A percentile compares a stretch with the other conserved stretches of the same genome.
phyloP scores from a whole-genome alignment of 176 grass and related monocot species.

The Microstegium vimineum region DNA sequence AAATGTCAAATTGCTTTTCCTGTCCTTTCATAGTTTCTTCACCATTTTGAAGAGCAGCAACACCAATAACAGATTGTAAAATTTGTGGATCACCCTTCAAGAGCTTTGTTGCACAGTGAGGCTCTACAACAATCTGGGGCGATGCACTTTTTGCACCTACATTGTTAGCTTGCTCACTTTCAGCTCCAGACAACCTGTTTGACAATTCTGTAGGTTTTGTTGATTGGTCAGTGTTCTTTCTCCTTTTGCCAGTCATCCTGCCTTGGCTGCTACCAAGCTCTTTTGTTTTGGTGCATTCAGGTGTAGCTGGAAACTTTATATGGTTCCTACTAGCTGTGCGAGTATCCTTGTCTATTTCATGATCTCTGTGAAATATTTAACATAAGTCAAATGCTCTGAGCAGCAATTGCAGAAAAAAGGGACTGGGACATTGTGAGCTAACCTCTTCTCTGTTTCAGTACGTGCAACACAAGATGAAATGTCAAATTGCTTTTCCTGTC shows the following conservation, averaged over 20 bases:
- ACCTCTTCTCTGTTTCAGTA: too few relatives aligned
- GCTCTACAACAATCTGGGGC: neutral
- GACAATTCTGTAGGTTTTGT: conserved; percentile 1
- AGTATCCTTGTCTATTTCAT: conserved; percentile 30
- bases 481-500: too few relatives aligned
- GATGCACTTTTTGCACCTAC: neutral
- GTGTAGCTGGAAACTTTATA: conserved; percentile 67
- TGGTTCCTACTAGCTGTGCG: conserved; percentile 39
- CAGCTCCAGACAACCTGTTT: conserved; percentile 1
- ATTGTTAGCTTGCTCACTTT: conserved; percentile 4
- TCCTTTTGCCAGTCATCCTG: neutral
- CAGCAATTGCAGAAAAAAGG: too few relatives aligned
- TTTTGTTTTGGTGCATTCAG: neutral
- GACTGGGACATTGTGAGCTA: too few relatives aligned
- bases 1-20: neutral
- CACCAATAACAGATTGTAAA: conserved; percentile 2
- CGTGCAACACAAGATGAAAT: too few relatives aligned
- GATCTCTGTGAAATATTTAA: conserved; percentile 34
- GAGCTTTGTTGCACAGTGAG: neutral
- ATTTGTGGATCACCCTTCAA: neutral
- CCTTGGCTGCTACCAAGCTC: too few relatives aligned
- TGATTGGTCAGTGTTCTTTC: conserved; percentile 1
- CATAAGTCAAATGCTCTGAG: too few relatives aligned
- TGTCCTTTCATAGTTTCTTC: neutral
- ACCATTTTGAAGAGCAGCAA: neutral